A percentile compares a stretch with the other conserved stretches of the same genome.
Evolutionary conservation across 495 filamentous ascomycete species (phyloP).

Genomic region (Podospora tetraspora): DNA sequence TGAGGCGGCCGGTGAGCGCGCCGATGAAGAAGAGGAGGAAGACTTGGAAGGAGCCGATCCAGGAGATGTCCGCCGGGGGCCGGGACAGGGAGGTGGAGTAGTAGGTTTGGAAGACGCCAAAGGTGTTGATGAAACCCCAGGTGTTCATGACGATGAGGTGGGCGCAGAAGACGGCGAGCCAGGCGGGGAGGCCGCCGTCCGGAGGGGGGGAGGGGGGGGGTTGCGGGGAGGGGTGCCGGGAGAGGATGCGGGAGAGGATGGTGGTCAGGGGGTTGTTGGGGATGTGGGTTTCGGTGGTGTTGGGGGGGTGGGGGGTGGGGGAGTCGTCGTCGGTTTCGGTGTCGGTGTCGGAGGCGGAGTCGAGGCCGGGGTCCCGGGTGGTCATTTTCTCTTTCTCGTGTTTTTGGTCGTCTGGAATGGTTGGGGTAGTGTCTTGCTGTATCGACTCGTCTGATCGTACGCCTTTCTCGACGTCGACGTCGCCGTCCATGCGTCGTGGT

Average conservation of each 20-base stretch:
- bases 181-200: slow-evolving; percentile 48
- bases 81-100: slow-evolving; percentile 51
- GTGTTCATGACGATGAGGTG: slow-evolving; percentile 47
- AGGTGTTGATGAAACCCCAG: slow-evolving; percentile 57
- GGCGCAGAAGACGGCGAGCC: slow-evolving; percentile 41
- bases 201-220: slow-evolving; percentile 46
- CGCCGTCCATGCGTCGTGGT: background rate
- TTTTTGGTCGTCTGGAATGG: background rate
- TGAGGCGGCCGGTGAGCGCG: slow-evolving; percentile 59
- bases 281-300: background rate
- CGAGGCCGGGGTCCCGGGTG: background rate
- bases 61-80: slow-evolving; percentile 63
- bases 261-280: slow-evolving; percentile 21
- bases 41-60: slow-evolving; percentile 70
- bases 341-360: background rate
- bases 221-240: slow-evolving; percentile 35
- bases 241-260: slow-evolving; percentile 30
- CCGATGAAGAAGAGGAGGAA: slow-evolving; percentile 71
- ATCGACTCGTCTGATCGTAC: background rate
- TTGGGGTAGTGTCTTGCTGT: background rate
- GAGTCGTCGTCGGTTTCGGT: slow-evolving; percentile 1
- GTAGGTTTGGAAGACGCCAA: slow-evolving; percentile 77
- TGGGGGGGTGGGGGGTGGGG: background rate
- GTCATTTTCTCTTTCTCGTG: background rate
- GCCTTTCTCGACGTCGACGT: background rate